Evolutionary conservation across 2,329 filamentous ascomycete species (phyloP).

Genomic region (Bipolaris victoriae): DNA sequence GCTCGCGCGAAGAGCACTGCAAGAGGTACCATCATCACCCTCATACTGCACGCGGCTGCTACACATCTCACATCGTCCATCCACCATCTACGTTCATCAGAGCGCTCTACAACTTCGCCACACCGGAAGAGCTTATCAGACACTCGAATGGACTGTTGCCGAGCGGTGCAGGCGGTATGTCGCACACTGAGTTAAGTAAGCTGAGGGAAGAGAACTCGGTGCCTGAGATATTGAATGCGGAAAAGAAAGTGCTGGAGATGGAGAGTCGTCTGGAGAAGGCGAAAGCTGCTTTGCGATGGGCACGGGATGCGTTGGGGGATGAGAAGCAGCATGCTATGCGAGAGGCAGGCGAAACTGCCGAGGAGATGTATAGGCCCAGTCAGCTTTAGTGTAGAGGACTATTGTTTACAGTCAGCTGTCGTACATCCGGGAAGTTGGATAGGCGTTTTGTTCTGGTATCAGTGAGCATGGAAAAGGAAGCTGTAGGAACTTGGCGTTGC

Average conservation of each 20-base stretch:
- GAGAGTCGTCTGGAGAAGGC: constrained; percentile 7
- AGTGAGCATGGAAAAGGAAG: background rate
- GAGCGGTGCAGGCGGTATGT: background rate
- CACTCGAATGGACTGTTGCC: background rate
- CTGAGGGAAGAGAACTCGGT: constrained; percentile 1
- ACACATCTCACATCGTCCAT: background rate
- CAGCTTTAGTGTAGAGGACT: background rate
- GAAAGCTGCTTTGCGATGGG: constrained; percentile 3
- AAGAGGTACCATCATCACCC: constrained; percentile 3
- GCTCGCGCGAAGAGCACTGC: background rate
- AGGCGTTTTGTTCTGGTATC: background rate
- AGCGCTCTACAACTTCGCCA: background rate
- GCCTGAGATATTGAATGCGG: constrained; percentile 3
- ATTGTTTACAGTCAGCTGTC: background rate
- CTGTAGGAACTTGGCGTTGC: too few species aligned
- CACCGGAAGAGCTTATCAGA: background rate
- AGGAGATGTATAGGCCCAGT: background rate
- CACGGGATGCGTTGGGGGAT: background rate
- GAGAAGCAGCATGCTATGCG: background rate
- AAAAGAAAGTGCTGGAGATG: constrained; percentile 13
- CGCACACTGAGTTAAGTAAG: background rate
- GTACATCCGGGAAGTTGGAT: background rate
- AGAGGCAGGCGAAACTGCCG: background rate
- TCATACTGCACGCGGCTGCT: background rate
- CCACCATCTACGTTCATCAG: background rate